These are phyloP conservation scores for Syzygium malaccense DNA, from an alignment of 441 rosid genomes.

Conservation along the genomic window DNA sequence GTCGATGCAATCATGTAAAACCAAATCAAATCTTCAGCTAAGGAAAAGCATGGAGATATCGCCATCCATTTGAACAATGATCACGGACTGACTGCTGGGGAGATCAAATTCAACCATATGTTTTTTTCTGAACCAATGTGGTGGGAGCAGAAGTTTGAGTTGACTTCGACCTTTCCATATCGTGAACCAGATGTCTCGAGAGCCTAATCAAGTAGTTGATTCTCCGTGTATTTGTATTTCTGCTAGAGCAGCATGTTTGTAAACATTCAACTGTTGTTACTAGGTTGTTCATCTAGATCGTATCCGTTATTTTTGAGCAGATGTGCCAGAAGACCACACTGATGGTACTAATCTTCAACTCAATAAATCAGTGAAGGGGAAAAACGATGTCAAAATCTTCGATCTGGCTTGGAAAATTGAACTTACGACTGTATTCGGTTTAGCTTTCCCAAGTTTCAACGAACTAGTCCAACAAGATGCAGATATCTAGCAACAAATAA, in stretches of 20 bases:
- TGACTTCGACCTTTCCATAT: background rate
- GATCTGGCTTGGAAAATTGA: background rate
- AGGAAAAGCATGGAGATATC: background rate
- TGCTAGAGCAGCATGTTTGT: background rate
- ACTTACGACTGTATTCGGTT: background rate
- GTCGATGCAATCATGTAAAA: background rate
- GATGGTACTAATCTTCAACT: background rate
- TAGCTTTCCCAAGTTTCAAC: too few species aligned
- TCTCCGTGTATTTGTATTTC: background rate
- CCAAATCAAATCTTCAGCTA: background rate
- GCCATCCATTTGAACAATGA: background rate
- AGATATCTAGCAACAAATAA: too few species aligned
- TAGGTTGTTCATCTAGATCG: background rate
- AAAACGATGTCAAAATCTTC: background rate
- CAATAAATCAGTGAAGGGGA: background rate
- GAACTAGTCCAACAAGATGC: too few species aligned
- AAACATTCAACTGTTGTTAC: background rate
- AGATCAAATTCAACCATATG: background rate
- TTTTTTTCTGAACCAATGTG: background rate
- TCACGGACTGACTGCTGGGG: background rate
- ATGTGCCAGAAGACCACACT: background rate
- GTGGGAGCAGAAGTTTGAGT: background rate
- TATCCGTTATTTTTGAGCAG: background rate
- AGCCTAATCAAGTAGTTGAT: background rate
- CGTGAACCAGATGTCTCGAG: background rate